phyloP scores from a whole-genome alignment of 768 basidiomycete species.

The Amanita rimosa region DNA sequence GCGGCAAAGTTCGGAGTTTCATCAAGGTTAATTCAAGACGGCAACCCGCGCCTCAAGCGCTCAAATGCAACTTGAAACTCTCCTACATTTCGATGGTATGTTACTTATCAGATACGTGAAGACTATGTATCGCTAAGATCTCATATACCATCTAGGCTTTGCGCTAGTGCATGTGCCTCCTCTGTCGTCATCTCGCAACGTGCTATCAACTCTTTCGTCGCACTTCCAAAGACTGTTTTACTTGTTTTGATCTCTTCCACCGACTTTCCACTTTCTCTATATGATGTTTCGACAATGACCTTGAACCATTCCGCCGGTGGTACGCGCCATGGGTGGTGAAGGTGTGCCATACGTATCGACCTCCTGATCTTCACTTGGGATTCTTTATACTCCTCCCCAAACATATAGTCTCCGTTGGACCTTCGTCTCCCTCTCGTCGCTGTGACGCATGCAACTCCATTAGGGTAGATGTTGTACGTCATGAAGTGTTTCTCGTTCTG shows the following conservation, averaged over 20 bases:
- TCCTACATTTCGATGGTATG: no score
- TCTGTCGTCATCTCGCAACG: conserved; percentile 9
- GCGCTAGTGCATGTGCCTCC: not conserved
- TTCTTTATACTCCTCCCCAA: conserved; percentile 18
- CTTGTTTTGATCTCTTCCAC: conserved; percentile 6
- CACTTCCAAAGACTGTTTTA: conserved; percentile 6
- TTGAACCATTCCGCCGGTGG: conserved; percentile 11
- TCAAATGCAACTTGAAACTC: no score
- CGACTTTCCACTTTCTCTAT: conserved; percentile 3
- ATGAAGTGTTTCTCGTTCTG: conserved; percentile 15
- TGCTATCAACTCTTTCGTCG: conserved; percentile 5
- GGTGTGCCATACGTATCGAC: conserved; percentile 7
- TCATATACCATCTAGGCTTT: not conserved
- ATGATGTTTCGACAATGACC: conserved; percentile 8
- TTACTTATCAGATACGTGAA: no score
- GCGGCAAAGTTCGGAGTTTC: no score
- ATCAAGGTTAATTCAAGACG: no score
- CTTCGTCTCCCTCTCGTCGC: conserved; percentile 17
- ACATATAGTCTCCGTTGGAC: conserved; percentile 6
- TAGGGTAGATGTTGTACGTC: conserved; percentile 17
- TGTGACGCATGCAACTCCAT: conserved; percentile 27
- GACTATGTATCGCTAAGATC: no score
- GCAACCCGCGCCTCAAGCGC: no score
- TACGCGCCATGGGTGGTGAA: conserved; percentile 8
- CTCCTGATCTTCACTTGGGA: conserved; percentile 16